Conservation (phyloP, 208 protist species). For the Acanthamoeba quina region DNA sequence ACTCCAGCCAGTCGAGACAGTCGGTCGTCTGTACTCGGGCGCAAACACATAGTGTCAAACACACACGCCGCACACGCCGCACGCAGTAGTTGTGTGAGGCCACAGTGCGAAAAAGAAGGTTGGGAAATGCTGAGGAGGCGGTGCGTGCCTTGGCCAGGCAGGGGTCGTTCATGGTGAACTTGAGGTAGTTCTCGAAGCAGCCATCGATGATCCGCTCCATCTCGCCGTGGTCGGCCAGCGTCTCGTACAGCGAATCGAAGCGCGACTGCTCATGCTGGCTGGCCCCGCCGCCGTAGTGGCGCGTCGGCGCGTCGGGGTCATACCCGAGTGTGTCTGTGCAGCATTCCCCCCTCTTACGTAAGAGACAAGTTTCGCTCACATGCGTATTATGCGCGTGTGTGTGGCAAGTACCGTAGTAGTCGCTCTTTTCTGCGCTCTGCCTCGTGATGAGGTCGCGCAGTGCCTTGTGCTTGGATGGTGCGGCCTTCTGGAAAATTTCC, state of each 20-base stretch:
- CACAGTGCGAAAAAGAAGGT: no score
- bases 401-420: not conserved
- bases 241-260: conserved; percentile 51
- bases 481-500: conserved; percentile 15
- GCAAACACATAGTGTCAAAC: no score
- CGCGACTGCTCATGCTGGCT: not conserved
- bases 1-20: conserved; percentile 29
- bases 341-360: not conserved
- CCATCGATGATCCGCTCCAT: conserved; percentile 64
- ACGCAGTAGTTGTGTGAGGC: no score
- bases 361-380: not conserved
- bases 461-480: not conserved
- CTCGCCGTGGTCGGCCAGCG: conserved; percentile 44
- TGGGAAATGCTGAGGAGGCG: not conserved
- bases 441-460: not conserved
- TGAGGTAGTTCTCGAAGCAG: conserved; percentile 70
- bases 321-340: conserved; percentile 2
- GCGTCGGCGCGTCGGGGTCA: conserved; percentile 11
- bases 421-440: conserved; percentile 23
- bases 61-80: not conserved
- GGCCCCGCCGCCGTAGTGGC: not conserved
- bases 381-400: not conserved
- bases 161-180: conserved; percentile 52
- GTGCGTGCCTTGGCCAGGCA: conserved; percentile 34
- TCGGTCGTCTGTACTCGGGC: not conserved